Evolutionary conservation across 176 grass and related monocot genomes (phyloP).

Genomic region (Cenchrus americanus): DNA sequence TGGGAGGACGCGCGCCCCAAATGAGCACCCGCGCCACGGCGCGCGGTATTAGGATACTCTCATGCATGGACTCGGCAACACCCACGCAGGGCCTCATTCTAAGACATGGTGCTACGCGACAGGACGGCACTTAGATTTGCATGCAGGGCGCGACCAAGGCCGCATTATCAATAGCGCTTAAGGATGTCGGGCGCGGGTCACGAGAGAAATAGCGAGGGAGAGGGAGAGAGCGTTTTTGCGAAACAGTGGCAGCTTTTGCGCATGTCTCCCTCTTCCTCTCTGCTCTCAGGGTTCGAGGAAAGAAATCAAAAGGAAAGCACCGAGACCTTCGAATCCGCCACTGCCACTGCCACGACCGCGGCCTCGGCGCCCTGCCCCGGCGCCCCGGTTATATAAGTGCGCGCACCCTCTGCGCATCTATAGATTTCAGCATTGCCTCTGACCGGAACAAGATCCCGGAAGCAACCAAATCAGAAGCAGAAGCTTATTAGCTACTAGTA

Average conservation of each 20-base stretch:
- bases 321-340: conserved; percentile 64
- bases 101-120: conserved; percentile 93
- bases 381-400: conserved; percentile 46
- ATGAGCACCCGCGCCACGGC: conserved; percentile 37
- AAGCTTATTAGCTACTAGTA: neutral
- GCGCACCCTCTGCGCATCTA: conserved; percentile 51
- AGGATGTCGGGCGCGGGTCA: conserved; percentile 76
- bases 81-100: conserved; percentile 42
- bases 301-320: conserved; percentile 50
- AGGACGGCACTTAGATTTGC: conserved; percentile 86
- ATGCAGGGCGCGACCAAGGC: conserved; percentile 61
- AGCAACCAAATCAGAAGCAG: conserved; percentile 66
- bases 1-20: conserved; percentile 35
- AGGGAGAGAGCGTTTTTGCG: conserved; percentile 37
- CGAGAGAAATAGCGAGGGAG: conserved; percentile 4
- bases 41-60: conserved; percentile 37
- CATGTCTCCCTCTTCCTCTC: conserved; percentile 67
- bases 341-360: conserved; percentile 33
- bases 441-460: conserved; percentile 72
- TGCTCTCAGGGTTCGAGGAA: conserved; percentile 30
- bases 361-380: conserved; percentile 24
- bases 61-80: conserved; percentile 24
- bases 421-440: conserved; percentile 87
- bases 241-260: conserved; percentile 96
- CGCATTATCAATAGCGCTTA: conserved; percentile 67